These are phyloP conservation scores for Athelia sp. DNA, from an alignment of 1,284 basidiomycete species.

Conservation along the genomic window DNA sequence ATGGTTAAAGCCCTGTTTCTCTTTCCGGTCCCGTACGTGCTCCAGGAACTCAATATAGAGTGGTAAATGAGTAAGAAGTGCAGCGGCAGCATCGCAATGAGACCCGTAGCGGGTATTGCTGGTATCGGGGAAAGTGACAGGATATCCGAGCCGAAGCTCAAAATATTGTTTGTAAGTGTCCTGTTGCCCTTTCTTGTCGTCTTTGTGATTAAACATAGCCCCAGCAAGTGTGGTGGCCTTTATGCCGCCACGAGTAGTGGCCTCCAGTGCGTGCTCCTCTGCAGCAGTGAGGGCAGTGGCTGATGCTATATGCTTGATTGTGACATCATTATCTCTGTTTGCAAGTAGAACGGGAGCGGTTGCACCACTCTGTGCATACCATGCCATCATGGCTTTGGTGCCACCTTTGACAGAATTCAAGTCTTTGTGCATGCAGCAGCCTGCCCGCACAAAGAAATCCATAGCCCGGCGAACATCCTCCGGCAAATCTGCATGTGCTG, in stretches of 20 bases:
- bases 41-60: constrained; percentile 20
- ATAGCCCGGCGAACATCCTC: constrained; percentile 8
- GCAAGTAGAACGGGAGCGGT: constrained; percentile 6
- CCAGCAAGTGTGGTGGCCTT: constrained; percentile 24
- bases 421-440: constrained; percentile 29
- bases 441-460: constrained; percentile 17
- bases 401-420: constrained; percentile 25
- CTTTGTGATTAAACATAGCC: constrained; percentile 27
- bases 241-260: constrained; percentile 20
- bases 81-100: constrained; percentile 18
- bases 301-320: constrained; percentile 2
- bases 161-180: constrained; percentile 20
- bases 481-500: constrained; percentile 7
- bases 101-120: constrained; percentile 27
- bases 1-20: constrained; percentile 18
- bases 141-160: constrained; percentile 11
- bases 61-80: constrained; percentile 15
- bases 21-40: constrained; percentile 20
- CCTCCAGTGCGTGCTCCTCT: constrained; percentile 17
- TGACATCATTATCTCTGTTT: constrained; percentile 12
- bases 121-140: constrained; percentile 22
- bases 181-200: constrained; percentile 26
- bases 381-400: constrained; percentile 8
- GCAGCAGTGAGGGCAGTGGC: constrained; percentile 6
- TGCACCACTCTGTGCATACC: constrained; percentile 5